Evolutionary conservation across 2,329 filamentous ascomycete species (phyloP).

Genomic region (Fusarium praegraminearum): DNA sequence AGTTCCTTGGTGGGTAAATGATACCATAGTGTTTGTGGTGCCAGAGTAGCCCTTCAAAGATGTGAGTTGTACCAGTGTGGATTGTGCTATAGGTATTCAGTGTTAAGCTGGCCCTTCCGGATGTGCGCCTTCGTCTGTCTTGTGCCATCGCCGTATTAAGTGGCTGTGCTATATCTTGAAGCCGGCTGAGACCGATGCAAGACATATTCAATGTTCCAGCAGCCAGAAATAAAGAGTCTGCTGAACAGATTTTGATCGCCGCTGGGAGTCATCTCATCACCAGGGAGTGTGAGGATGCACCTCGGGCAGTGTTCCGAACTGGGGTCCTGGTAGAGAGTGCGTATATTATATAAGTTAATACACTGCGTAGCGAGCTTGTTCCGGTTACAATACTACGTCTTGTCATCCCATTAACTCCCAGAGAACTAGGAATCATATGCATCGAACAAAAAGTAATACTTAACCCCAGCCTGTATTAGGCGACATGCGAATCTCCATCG

Average conservation of each 20-base stretch:
- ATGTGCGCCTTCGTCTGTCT: background rate
- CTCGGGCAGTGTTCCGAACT: background rate
- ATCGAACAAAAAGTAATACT: background rate
- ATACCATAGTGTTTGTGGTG: background rate
- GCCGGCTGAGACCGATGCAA: background rate
- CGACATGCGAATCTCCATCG: background rate
- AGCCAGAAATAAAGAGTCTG: background rate
- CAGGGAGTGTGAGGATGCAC: slow-evolving; percentile 24
- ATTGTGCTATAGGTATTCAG: background rate
- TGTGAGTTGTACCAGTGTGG: background rate
- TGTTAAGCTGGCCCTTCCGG: background rate
- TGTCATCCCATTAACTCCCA: slow-evolving; percentile 24
- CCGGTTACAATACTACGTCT: slow-evolving; percentile 11
- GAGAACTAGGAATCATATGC: background rate
- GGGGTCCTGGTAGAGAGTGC: background rate
- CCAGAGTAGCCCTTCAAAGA: background rate
- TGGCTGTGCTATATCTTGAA: background rate
- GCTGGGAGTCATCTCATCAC: slow-evolving; percentile 1
- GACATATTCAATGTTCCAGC: background rate
- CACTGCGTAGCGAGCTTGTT: background rate
- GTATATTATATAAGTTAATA: background rate
- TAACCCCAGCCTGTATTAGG: slow-evolving; percentile 1
- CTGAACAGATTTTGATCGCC: slow-evolving; percentile 1
- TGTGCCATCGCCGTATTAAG: background rate
- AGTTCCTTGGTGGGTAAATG: slow-evolving; percentile 2